Evolutionary conservation across 2,329 filamentous ascomycete species (phyloP).

Genomic region (Akanthomyces muscarius): DNA sequence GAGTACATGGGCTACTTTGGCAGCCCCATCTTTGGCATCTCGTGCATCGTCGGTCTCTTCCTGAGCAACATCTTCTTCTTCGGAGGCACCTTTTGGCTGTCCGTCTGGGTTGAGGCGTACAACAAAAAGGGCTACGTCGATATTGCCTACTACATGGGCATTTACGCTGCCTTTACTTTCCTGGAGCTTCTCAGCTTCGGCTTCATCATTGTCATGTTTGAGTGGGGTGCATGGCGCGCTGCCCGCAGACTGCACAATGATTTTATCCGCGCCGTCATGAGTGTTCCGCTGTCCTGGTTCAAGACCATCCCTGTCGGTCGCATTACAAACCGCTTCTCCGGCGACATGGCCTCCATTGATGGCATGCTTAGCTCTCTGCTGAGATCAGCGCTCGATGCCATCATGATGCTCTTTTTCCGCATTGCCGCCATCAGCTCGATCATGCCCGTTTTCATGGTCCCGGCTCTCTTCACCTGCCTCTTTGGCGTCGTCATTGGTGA

Average conservation of each 20-base stretch:
- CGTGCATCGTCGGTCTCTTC: slow-evolving; percentile 38
- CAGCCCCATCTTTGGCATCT: slow-evolving; percentile 38
- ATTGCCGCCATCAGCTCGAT: slow-evolving; percentile 46
- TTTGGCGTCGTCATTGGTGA: slow-evolving; percentile 45
- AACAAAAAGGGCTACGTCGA: slow-evolving; percentile 40
- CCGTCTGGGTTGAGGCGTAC: slow-evolving; percentile 52
- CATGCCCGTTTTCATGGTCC: slow-evolving; percentile 49
- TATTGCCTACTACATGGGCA: slow-evolving; percentile 48
- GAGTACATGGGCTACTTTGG: slow-evolving; percentile 51
- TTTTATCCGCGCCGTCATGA: slow-evolving; percentile 49
- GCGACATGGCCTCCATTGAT: slow-evolving; percentile 55
- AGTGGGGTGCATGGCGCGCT: slow-evolving; percentile 54
- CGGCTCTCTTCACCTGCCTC: slow-evolving; percentile 42
- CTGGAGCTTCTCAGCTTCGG: slow-evolving; percentile 41
- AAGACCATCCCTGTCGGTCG: slow-evolving; percentile 50
- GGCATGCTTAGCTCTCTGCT: slow-evolving; percentile 43
- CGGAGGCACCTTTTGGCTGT: slow-evolving; percentile 45
- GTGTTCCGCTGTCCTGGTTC: slow-evolving; percentile 54
- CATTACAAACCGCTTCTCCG: slow-evolving; percentile 52
- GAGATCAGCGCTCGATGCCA: slow-evolving; percentile 38
- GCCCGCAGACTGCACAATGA: slow-evolving; percentile 49
- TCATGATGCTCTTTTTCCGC: slow-evolving; percentile 42
- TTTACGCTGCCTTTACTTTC: slow-evolving; percentile 46
- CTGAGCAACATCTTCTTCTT: slow-evolving; percentile 40
- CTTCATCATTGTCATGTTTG: slow-evolving; percentile 43